Evolutionary conservation across 495 filamentous ascomycete genomes (phyloP).

Genomic region (Glutinoglossum americanum): DNA sequence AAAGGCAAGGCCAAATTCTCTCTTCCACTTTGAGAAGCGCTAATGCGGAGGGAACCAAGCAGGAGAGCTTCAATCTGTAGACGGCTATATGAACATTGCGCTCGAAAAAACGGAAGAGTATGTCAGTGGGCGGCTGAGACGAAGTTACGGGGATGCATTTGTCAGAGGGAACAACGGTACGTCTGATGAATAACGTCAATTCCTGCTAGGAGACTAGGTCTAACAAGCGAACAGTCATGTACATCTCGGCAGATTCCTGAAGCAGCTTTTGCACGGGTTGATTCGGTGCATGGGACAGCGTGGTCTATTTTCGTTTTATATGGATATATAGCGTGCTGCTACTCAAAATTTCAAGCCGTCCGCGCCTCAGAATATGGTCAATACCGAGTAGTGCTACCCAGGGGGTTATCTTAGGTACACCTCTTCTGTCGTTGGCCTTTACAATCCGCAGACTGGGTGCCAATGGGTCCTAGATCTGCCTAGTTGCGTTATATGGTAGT

Average conservation of each 20-base stretch:
- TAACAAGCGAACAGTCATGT: slow-evolving; percentile 3
- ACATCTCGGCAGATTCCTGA: slow-evolving; percentile 6
- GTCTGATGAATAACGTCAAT: not conserved
- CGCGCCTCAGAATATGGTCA: not conserved
- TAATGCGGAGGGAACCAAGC: not conserved
- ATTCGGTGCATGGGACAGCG: not conserved
- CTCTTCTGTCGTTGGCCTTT: not conserved
- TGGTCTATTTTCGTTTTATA: not conserved
- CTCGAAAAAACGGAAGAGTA: slow-evolving; percentile 87
- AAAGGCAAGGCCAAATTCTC: slow-evolving; percentile 44
- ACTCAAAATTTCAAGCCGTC: not conserved
- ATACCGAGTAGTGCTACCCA: not conserved
- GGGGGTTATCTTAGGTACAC: not conserved
- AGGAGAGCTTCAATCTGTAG: slow-evolving; percentile 91
- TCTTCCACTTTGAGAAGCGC: not conserved
- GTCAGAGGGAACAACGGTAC: slow-evolving; percentile 89
- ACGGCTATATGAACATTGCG: slow-evolving; percentile 98
- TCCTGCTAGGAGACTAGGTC: not conserved
- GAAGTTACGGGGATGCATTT: slow-evolving; percentile 86
- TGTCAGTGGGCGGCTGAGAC: slow-evolving; percentile 56
- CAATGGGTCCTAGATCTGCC: too few relatives aligned
- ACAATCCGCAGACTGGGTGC: too few relatives aligned
- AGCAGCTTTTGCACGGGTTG: not conserved
- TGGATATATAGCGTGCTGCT: not conserved
- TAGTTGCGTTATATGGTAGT: not conserved